Base-by-base conservation (phyloP, 305 asterid genomes). In the Solanum hybrid region DNA sequence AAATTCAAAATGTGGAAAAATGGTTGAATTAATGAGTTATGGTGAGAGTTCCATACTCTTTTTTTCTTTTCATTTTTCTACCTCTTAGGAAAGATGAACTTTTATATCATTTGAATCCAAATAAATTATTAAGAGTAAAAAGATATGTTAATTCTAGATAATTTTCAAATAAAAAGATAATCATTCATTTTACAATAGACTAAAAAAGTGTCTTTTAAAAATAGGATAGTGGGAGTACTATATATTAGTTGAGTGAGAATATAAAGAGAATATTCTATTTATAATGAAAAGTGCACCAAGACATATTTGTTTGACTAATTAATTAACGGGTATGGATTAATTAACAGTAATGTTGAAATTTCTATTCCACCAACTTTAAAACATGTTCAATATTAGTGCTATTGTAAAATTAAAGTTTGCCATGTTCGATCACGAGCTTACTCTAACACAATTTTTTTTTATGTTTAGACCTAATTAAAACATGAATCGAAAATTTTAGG, bases 231-330 rank as follows among this genome's bases (percentile, higher is more conserved):
- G 51, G 85, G 14, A 34, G 82, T 78, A 35, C 84, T 79, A 24
- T 79, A 79, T 7, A 60, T 60, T 37, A 31, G 86, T 79, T 38
- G 86, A 38, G 86, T 12, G 64, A 38, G 34, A 13, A 78, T 35
- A 37, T 31, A 36, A n/a, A 26, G 86, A 24, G 35, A 24, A 38
- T 38, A 80, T 80, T 80, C 34, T 13, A 38, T 79, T 37, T 79
- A 79, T 60, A 60, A 12, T 38, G 56, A 79, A 38, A 26, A 37
- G 35, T 38, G 64, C 64, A 38, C 60, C n/a, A 24, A 26, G 11
- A 79, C 85, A 12, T 79, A 37, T 36, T 78, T 42, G 22, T 78
- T 78, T 78, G 85, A 36, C 27, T 36, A 72, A 27, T 35, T 19
- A 77, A 5, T 27, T 27, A 27, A 27, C 10, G 32, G 85, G 6